Conservation (phyloP, 768 basidiomycete species). For the Kwoniella sp. region DNA sequence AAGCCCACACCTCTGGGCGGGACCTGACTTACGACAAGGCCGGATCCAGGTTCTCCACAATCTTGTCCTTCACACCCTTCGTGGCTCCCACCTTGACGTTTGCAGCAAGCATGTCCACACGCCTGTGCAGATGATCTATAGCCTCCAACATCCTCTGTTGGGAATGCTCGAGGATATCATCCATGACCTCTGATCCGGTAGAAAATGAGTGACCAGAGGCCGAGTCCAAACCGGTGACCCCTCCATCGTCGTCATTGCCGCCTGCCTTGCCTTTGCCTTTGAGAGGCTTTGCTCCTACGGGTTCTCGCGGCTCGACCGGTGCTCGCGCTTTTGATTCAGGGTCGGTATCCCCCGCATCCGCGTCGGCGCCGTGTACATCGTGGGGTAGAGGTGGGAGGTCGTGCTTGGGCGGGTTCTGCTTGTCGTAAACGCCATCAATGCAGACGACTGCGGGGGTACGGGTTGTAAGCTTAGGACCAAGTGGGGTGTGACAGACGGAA, state of each 20-base stretch:
- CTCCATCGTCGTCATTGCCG: background rate
- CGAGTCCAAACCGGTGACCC: background rate
- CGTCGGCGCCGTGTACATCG: conserved; percentile 6
- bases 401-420: conserved; percentile 24
- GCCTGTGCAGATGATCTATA: conserved; percentile 25
- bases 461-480: background rate
- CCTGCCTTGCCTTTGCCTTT: background rate
- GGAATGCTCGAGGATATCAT: conserved; percentile 45
- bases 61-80: background rate
- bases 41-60: conserved; percentile 6
- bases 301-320: background rate
- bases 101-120: conserved; percentile 20
- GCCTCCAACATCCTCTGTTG: conserved; percentile 44
- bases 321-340: background rate
- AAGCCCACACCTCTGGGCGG: background rate
- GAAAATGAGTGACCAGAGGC: conserved; percentile 8
- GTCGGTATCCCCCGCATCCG: background rate
- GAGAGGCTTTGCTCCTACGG: background rate
- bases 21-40: conserved; percentile 8
- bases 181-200: conserved; percentile 43
- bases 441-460: conserved; percentile 42
- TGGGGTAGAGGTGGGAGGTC: conserved; percentile 10
- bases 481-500: no score
- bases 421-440: conserved; percentile 37
- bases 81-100: conserved; percentile 2